phyloP scores from a whole-genome alignment of 1,139 yeast genomes.

The Debaryomycetaceae sp. region DNA sequence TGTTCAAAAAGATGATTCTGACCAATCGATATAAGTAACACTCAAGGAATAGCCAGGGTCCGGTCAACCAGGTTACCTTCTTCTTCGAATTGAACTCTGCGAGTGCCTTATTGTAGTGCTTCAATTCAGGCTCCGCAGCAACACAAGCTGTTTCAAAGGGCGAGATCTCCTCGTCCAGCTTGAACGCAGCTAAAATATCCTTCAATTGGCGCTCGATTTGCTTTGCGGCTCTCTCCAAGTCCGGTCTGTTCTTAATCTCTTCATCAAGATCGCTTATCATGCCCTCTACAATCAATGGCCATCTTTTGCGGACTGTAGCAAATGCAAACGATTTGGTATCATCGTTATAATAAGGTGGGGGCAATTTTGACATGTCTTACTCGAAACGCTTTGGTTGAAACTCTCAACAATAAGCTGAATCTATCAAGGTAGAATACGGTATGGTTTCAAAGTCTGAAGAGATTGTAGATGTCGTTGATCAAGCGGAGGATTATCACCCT shows the following conservation, averaged over 20 bases:
- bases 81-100: conserved; percentile 20
- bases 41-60: conserved; percentile 90
- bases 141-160: conserved; percentile 43
- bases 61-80: conserved; percentile 69
- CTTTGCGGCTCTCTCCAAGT: conserved; percentile 28
- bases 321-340: conserved; percentile 79
- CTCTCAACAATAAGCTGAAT: too few species aligned
- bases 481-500: too few species aligned
- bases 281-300: conserved; percentile 80
- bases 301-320: conserved; percentile 72
- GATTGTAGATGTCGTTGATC: too few species aligned
- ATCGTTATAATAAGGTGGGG: conserved; percentile 55
- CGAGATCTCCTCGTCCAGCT: conserved; percentile 34
- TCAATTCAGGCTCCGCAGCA: conserved; percentile 39
- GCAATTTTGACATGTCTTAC: conserved; percentile 15
- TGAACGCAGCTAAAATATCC: conserved; percentile 34
- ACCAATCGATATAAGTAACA: conserved; percentile 76
- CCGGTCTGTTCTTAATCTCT: conserved; percentile 12
- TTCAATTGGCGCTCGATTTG: conserved; percentile 33
- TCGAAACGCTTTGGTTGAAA: too few species aligned
- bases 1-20: conserved; percentile 41
- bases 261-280: conserved; percentile 56
- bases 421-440: too few species aligned
- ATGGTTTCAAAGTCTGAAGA: too few species aligned
- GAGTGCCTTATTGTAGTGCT: conserved; percentile 49